Evolutionary conservation across 2,329 filamentous ascomycete species (phyloP).

Genomic region (Aspergillus fructus): DNA sequence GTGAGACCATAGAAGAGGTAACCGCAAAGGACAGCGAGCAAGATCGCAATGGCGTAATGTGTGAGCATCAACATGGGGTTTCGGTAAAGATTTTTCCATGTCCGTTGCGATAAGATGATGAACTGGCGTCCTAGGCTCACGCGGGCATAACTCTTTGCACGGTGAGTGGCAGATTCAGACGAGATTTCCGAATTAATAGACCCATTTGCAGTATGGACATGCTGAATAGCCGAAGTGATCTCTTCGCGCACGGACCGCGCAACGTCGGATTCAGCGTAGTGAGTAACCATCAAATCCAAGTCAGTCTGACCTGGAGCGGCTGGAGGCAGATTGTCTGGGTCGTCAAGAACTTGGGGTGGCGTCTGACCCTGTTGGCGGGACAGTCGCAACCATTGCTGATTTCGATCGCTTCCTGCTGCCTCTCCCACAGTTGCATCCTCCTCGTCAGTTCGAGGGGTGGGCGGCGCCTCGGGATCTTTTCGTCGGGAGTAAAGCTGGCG

Average conservation of each 20-base stretch:
- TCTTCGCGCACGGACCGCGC: slow-evolving; percentile 73
- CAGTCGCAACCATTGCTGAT: slow-evolving; percentile 61
- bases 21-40: slow-evolving; percentile 89
- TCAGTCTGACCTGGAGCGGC: slow-evolving; percentile 67
- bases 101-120: slow-evolving; percentile 80
- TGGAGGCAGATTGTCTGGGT: slow-evolving; percentile 62
- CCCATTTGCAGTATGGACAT: slow-evolving; percentile 67
- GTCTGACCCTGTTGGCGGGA: slow-evolving; percentile 54
- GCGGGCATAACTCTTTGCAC: slow-evolving; percentile 78
- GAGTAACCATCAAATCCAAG: slow-evolving; percentile 75
- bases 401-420: slow-evolving; percentile 43
- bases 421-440: slow-evolving; percentile 56
- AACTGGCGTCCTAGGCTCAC: slow-evolving; percentile 81
- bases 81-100: slow-evolving; percentile 95
- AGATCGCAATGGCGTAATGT: slow-evolving; percentile 94
- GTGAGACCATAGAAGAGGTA: slow-evolving; percentile 96
- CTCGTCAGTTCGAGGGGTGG: slow-evolving; percentile 63
- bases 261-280: slow-evolving; percentile 76
- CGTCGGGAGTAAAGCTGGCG: slow-evolving; percentile 85
- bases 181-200: slow-evolving; percentile 58
- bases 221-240: slow-evolving; percentile 67
- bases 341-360: slow-evolving; percentile 65
- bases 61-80: slow-evolving; percentile 98
- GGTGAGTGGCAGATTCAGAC: slow-evolving; percentile 49
- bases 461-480: slow-evolving; percentile 57